Evolutionary conservation across 768 basidiomycete genomes (phyloP), one percentile per base, ranked within the genome.

Genomic region (Dioszegia hungarica): DNA sequence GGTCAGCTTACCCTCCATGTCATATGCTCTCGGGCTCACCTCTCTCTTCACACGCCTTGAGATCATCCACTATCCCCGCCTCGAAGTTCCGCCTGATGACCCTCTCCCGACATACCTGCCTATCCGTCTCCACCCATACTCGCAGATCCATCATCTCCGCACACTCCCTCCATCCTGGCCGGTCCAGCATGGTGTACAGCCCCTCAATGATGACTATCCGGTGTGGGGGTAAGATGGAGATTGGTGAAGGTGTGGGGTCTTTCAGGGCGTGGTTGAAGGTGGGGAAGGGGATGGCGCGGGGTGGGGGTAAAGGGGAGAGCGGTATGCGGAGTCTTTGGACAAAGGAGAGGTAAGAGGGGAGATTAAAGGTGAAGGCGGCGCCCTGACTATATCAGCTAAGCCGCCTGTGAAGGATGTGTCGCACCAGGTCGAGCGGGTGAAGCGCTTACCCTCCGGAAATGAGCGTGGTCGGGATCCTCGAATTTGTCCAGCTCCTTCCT

Each of bases 321-420:
- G 64, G 86, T 75, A 74, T 53, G 19, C 83, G 82, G 9, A 95
- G 77, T 12, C 78, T 70, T 15, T 75, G 77, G 12, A 92, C 77
- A 64, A 93, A 93, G 0, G 79, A 67, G 52, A 84, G 81, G 74
- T 91, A 95, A 24, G 80, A 79, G n/a, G 73, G 62, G 5, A 82
- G 84, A 63, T 95, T 86, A 67, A 97, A 97, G 1, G 92, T 95
- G 87, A 90, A 94, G 63, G 91, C 88, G 14, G 81, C 85, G 2
- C 93, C 93, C 54, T 64, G 50, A 24, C n/a, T 46, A 41, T n/a
- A 28, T 55, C 44, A 48, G 25, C 54, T 17, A n/a, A n/a, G n/a
- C n/a, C 5, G 8, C 3, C 11, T 6, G 15, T 28, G 31, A 6
- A 14, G 31, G 31, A 6, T 33, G 31, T 33, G 6, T 6, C 6